phyloP scores from a whole-genome alignment of 2,329 filamentous ascomycete species.

The Achaetomium macrosporum region DNA sequence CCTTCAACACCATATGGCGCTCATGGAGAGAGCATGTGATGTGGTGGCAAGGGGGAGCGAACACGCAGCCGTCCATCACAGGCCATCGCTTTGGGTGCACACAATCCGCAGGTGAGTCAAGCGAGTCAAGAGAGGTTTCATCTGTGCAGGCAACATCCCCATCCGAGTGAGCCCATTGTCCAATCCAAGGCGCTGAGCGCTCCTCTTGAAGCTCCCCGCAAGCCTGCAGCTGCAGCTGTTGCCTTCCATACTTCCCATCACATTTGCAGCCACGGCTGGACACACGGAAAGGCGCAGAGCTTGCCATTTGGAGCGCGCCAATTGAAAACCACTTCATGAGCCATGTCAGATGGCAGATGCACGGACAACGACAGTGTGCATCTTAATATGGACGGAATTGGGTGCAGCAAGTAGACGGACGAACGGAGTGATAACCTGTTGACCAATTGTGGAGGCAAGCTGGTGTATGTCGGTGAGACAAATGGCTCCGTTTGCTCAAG shows the following conservation, averaged over 20 bases:
- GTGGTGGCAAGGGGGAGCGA: no score
- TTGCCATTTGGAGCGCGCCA: no score
- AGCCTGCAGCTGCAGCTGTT: background rate
- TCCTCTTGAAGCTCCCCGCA: background rate
- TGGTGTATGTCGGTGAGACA: background rate
- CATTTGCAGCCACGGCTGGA: background rate
- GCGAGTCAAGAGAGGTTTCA: background rate
- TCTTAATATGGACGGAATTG: background rate
- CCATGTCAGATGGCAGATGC: background rate
- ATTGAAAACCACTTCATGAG: no score
- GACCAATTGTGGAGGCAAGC: background rate
- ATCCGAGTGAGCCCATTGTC: background rate
- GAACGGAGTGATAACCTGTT: no score
- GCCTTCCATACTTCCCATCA: constrained; percentile 1
- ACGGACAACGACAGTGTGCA: background rate
- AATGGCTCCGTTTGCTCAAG: background rate
- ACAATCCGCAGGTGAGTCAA: no score
- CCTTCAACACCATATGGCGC: no score
- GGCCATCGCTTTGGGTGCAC: no score
- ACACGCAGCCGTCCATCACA: constrained; percentile 2
- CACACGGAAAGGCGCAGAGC: no score
- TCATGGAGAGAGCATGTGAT: background rate
- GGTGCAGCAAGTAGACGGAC: no score
- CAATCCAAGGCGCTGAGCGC: background rate
- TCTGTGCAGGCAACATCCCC: background rate